Base-by-base conservation (phyloP, 1,139 yeast species). In the Candida buenavistaensis region DNA sequence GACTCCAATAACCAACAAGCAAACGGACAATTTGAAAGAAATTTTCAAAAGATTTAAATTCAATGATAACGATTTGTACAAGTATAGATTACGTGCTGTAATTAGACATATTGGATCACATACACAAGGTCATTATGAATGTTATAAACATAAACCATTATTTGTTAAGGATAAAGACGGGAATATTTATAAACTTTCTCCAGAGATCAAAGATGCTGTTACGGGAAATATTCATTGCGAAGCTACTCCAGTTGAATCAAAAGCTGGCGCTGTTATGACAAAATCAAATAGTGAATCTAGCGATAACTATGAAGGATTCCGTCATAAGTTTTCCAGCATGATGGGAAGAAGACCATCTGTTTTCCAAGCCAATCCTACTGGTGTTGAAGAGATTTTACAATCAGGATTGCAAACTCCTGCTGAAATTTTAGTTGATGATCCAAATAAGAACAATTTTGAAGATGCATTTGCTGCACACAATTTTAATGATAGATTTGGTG, bases 21-120 rank as follows among this genome's bases (percentile, higher is more conserved):
- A 69, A 48, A 62, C 64, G 8, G 61, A 55, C 32, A 57, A 64
- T 34, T 55, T 71, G 44, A 59, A 58, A 34, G 58, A 54, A 22
- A 72, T 65, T 44, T 70, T 69, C 49, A 59, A 57, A 33, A 50
- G 55, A 26, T 70, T 70, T 45, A 64, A 68, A 39, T 70, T 70
- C 51, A 65, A 59, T 46, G 75, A 68, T 3, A 67, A 67, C 42
- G 73, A 70, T 40, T 50, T 57, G 16, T 73, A 72, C 46, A 71
- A 62, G 29, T 89, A 87, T 55, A 66, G 67, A 41, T 66, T 92
- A 24, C 75, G 73, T 44, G 86, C 96, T 1, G 66, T 88, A 46
- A 80, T 92, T 15, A 73, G 88, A 42, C 98, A 92, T 54, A 78
- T 81, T 35, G 98, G 97, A 0, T 80, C 94, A 1, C 97, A 92